phyloP scores from a whole-genome alignment of 192 early-diverging fungal genomes.

The Paraglomus brasilianum region DNA sequence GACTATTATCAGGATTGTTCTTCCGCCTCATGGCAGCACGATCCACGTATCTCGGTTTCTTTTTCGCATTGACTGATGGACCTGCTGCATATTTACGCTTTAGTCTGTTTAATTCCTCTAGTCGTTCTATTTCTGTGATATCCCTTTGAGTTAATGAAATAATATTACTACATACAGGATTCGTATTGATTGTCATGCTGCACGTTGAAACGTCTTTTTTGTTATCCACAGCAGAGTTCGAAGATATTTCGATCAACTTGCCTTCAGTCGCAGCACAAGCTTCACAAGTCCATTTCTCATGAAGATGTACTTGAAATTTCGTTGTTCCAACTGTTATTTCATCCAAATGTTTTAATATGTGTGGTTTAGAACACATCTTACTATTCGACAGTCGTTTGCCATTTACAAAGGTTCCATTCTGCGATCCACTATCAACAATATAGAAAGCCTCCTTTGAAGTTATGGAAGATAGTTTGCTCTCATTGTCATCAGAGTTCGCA shows the following conservation, averaged over 20 bases:
- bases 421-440: slow-evolving; percentile 65
- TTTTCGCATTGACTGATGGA: slow-evolving; percentile 6
- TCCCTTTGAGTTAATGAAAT: slow-evolving; percentile 30
- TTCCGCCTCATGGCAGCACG: slow-evolving; percentile 64
- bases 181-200: neutral
- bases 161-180: slow-evolving; percentile 6
- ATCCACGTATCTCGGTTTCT: slow-evolving; percentile 53
- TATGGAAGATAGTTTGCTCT: neutral
- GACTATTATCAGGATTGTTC: slow-evolving; percentile 50
- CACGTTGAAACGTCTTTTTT: neutral
- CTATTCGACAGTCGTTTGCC: slow-evolving; percentile 55
- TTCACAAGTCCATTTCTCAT: slow-evolving; percentile 60
- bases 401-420: slow-evolving; percentile 75
- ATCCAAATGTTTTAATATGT: slow-evolving; percentile 53
- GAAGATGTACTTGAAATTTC: slow-evolving; percentile 58
- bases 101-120: slow-evolving; percentile 35
- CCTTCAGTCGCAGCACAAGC: slow-evolving; percentile 50
- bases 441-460: slow-evolving; percentile 35
- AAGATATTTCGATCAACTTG: slow-evolving; percentile 47
- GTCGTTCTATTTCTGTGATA: slow-evolving; percentile 32
- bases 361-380: slow-evolving; percentile 59
- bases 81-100: slow-evolving; percentile 29
- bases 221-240: neutral
- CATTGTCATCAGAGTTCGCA: slow-evolving; percentile 6
- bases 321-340: slow-evolving; percentile 56